Evolutionary conservation across 495 filamentous ascomycete species (phyloP), one percentile per base, ranked within the genome.

Genomic region (Hamigera avellanea): DNA sequence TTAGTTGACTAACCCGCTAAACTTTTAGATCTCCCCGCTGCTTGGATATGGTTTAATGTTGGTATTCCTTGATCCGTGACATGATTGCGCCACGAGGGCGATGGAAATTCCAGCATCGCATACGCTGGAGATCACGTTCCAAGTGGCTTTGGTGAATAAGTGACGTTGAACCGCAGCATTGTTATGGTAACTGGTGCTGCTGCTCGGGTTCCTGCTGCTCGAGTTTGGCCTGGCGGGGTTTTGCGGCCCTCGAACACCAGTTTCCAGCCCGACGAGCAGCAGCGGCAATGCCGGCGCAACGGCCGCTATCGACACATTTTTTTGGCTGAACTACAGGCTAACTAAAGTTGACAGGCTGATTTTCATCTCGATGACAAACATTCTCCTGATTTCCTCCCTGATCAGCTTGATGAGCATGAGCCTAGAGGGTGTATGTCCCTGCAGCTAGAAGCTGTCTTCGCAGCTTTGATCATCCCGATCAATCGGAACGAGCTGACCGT

Each of bases 351-450:
- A 27, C 39, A 70, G 68, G 74, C 52, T 82, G 25, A 69, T 86
- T 45, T 95, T 94, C 50, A 74, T 95, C 19, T 81, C 72, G 21
- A 69, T 95, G 54, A 93, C 83, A 42, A 93, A 89, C 44, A 86
- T 94, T 37, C 69, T 95, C 10, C 68, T 95, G n/a, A 80, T 93
- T 45, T 91, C 88, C 26, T 89, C 83, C 12, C 66, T 94, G 39
- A 91, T 95, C 37, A 86, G 83, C 68, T 76, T 95, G 59, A 75
- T 95, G 44, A 89, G 83, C 46, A 88, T 93, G 66, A 86, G 78
- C 51, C 76, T 95, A 46, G 83, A 79, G 27, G 84, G 83, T 53
- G 86, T 95, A 53, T 65, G 80, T 64, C n/a, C 36, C n/a, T 34
- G 15, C 31, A 37, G 39, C 14, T 13, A 26, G 33, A 41, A 8